Evolutionary conservation across 495 filamentous ascomycete genomes (phyloP).

Genomic region (Hypoxylon perforatum): DNA sequence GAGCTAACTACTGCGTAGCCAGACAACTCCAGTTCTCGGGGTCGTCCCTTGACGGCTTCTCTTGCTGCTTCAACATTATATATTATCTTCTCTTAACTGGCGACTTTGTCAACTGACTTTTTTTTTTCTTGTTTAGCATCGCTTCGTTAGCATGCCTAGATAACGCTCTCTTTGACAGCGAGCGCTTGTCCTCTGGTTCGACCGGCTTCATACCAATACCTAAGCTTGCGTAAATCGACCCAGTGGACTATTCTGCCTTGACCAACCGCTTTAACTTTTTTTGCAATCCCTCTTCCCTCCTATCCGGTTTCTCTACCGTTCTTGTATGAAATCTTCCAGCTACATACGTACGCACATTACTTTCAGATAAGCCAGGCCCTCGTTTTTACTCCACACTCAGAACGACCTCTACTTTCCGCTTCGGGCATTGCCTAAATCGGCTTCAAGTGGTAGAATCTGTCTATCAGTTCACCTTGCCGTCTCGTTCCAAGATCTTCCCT

Average conservation of each 20-base stretch:
- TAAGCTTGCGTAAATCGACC: constrained; percentile 25
- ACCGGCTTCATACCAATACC: constrained; percentile 11
- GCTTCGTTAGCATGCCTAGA: constrained; percentile 28
- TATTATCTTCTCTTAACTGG: constrained; percentile 31
- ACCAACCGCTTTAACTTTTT: constrained; percentile 21
- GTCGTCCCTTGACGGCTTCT: constrained; percentile 14
- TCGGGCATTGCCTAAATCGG: constrained; percentile 53
- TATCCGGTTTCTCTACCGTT: constrained; percentile 32
- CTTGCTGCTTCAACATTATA: constrained; percentile 17
- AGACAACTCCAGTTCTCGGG: constrained; percentile 22
- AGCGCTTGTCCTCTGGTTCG: constrained; percentile 27
- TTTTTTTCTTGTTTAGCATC: constrained; percentile 18
- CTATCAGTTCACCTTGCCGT: constrained; percentile 46
- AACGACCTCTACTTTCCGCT: constrained; percentile 48
- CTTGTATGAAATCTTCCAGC: constrained; percentile 36
- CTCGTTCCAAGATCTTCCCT: constrained; percentile 47
- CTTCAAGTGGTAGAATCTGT: constrained; percentile 44
- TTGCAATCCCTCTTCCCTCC: constrained; percentile 23
- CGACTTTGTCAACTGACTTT: constrained; percentile 10
- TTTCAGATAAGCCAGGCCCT: constrained; percentile 48
- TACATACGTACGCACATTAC: constrained; percentile 42
- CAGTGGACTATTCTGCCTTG: constrained; percentile 18
- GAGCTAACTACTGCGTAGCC: constrained; percentile 32
- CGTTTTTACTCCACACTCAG: constrained; percentile 46
- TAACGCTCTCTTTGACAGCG: constrained; percentile 39